phyloP scores from a whole-genome alignment of 805 yeast genomes.

The Tetrapisispora pingtungensis region DNA sequence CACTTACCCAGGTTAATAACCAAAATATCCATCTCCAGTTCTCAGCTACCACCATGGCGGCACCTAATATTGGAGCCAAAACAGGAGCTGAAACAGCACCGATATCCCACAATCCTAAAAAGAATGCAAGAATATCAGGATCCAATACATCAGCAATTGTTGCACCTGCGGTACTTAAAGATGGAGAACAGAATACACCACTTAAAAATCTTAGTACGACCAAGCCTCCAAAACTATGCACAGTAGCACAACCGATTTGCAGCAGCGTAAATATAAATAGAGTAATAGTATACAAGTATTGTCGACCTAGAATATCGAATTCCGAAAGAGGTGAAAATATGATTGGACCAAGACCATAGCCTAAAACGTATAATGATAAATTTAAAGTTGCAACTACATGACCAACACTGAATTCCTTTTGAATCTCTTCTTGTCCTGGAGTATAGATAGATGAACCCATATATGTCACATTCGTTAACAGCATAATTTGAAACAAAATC shows the following conservation, averaged over 20 bases:
- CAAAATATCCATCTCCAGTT: constrained; percentile 49
- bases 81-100: constrained; percentile 49
- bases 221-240: constrained; percentile 40
- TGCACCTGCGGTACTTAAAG: constrained; percentile 51
- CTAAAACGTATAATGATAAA: constrained; percentile 45
- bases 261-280: constrained; percentile 39
- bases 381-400: constrained; percentile 40
- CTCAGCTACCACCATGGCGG: constrained; percentile 38
- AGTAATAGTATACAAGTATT: constrained; percentile 38
- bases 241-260: constrained; percentile 49
- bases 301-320: constrained; percentile 43
- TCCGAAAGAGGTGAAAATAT: constrained; percentile 51
- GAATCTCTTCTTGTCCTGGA: constrained; percentile 40
- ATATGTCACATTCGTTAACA: constrained; percentile 43
- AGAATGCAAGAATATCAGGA: constrained; percentile 35
- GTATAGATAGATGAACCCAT: constrained; percentile 49
- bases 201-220: constrained; percentile 42
- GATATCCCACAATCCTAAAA: constrained; percentile 42
- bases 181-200: constrained; percentile 49
- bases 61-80: constrained; percentile 48
- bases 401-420: constrained; percentile 37
- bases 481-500: constrained; percentile 32
- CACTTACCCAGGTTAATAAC: constrained; percentile 37
- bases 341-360: constrained; percentile 54
- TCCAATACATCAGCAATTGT: constrained; percentile 41